Base-by-base conservation (phyloP, 768 basidiomycete species). In the Artomyces pyxidatus region DNA sequence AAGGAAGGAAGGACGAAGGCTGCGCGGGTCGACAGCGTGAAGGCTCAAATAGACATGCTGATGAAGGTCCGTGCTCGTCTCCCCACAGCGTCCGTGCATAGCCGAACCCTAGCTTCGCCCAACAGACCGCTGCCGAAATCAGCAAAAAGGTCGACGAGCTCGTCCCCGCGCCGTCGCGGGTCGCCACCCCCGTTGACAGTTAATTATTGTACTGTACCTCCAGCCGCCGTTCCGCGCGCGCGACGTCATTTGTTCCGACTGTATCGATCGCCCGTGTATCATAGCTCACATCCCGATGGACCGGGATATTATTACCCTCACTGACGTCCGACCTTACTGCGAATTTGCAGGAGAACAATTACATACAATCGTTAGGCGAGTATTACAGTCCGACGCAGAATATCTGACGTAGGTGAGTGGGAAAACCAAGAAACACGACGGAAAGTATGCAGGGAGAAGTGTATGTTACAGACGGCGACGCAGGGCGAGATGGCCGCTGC, bases 1-100 rank as follows among this genome's bases (percentile, higher is more conserved):
- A 89, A 84, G 61, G 76, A 87, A 61, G 86, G 85, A 69, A 87
- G 84, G 66, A 60, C 72, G n/a, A 85, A 89, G 62, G 67, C 76
- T 25, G 62, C 74, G 37, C 83, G 80, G 17, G 76, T 88, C 70
- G 90, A 94, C 59, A 83, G 65, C 55, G 80, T 93, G 55, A 89
- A 89, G 62, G 60, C 71, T 6, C 85, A 90, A 57, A 81, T 92
- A 51, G 89, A 90, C 60, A 65, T 72, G 3, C 71, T 90, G 26
- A 75, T 85, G 64, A 89, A 87, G 80, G 88, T 83, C 45, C 27
- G 58, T 54, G 28, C 38, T 29, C 4, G 19, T 23, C 17, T 17
- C 25, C 12, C 25, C 19, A 37, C 16, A 7, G 14, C 17, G 27
- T 23, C 8, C 23, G 37, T 26, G 19, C 14, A 12, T 9, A 23